Evolutionary conservation across 768 basidiomycete species (phyloP).

Genomic region (Cystobasidium ongulense): DNA sequence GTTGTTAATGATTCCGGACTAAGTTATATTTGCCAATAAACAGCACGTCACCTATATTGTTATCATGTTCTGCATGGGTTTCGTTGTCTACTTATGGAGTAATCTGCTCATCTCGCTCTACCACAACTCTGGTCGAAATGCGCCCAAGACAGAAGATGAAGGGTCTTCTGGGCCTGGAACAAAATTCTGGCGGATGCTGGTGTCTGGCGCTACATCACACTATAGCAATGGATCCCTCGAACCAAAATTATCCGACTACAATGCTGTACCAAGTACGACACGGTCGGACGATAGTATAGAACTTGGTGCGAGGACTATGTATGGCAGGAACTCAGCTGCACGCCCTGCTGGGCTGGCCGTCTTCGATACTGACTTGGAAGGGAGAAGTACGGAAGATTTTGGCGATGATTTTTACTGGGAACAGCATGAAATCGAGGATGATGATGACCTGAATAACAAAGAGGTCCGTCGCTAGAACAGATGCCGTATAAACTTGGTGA

Average conservation of each 20-base stretch:
- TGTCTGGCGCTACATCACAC: not conserved
- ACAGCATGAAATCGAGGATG: not conserved
- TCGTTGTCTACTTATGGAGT: not conserved
- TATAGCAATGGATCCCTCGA: not conserved
- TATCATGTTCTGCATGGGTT: slow-evolving; percentile 5
- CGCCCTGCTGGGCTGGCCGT: not conserved
- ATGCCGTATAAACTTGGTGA: no score
- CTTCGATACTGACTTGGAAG: not conserved
- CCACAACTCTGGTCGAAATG: slow-evolving; percentile 1
- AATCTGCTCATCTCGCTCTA: slow-evolving; percentile 9
- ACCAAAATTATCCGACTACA: not conserved
- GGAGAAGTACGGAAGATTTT: not conserved
- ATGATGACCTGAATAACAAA: no score
- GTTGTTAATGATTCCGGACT: not conserved
- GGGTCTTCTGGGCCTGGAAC: not conserved
- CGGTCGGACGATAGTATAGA: not conserved
- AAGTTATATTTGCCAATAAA: not conserved
- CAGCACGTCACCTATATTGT: slow-evolving; percentile 21
- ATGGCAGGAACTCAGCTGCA: not conserved
- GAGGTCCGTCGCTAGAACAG: no score
- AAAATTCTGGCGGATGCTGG: not conserved
- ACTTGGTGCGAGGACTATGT: not conserved
- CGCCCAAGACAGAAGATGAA: not conserved
- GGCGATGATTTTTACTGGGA: not conserved
- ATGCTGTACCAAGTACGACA: not conserved